phyloP scores from a whole-genome alignment of 805 yeast species.

The Wickerhamomyces ciferrii region DNA sequence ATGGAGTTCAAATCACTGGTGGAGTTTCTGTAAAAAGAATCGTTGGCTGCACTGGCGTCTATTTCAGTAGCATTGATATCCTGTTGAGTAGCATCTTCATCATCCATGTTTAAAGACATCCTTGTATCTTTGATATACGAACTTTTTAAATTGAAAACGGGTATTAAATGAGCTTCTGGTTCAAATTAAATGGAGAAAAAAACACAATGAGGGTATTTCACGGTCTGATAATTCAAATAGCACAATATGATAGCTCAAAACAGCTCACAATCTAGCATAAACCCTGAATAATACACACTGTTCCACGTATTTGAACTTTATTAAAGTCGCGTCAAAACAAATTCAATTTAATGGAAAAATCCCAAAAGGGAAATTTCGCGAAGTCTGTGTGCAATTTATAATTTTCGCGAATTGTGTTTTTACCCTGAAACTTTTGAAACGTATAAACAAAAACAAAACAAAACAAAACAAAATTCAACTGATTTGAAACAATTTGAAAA shows the following conservation, averaged over 20 bases:
- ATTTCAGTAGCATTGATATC: slow-evolving; percentile 11
- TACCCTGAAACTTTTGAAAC: not conserved
- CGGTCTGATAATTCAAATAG: too few relatives aligned
- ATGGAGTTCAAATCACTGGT: slow-evolving; percentile 27
- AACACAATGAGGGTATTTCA: too few relatives aligned
- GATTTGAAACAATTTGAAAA: too few relatives aligned
- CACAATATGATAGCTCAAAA: too few relatives aligned
- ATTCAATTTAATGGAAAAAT: not conserved
- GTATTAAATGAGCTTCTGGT: too few relatives aligned
- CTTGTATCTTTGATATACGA: not conserved
- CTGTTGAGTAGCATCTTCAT: not conserved
- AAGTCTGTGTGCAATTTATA: too few relatives aligned
- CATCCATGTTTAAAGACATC: not conserved
- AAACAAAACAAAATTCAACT: too few relatives aligned
- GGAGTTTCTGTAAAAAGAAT: slow-evolving; percentile 1
- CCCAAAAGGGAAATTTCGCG: not conserved
- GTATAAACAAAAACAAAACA: too few relatives aligned
- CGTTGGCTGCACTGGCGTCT: slow-evolving; percentile 2
- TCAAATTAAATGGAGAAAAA: too few relatives aligned
- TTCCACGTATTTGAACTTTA: not conserved
- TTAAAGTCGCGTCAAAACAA: not conserved
- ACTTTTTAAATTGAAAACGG: not conserved
- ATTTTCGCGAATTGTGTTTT: too few relatives aligned
- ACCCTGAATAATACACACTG: too few relatives aligned
- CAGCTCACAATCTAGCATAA: too few relatives aligned